Conservation (phyloP, 495 filamentous ascomycete genomes). For the Penicillium maclennaniae region DNA sequence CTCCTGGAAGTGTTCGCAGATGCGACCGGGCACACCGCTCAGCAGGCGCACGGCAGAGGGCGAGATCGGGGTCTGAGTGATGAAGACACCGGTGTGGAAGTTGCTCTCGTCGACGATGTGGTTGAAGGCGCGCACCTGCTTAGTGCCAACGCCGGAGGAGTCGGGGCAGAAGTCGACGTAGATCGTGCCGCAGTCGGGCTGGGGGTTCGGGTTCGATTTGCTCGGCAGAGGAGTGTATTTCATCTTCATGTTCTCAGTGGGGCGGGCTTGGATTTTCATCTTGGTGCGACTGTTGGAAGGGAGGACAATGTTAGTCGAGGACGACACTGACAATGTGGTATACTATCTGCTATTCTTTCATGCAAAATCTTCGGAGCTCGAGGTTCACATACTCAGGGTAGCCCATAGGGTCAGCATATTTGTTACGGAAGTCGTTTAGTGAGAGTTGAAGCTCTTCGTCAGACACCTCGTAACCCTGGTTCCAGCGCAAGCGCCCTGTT, state of each 20-base stretch:
- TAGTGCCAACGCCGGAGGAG: conserved; percentile 68
- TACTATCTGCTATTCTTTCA: not conserved
- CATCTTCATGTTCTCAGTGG: conserved; percentile 74
- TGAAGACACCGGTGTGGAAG: conserved; percentile 83
- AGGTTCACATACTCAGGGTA: conserved; percentile 58
- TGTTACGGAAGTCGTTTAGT: conserved; percentile 65
- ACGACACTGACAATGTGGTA: not conserved
- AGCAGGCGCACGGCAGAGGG: conserved; percentile 65
- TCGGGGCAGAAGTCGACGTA: conserved; percentile 90
- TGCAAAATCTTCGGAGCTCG: not conserved
- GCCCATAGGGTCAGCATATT: conserved; percentile 66
- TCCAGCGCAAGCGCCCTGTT: conserved; percentile 4
- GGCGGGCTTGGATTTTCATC: conserved; percentile 82
- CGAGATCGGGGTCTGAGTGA: conserved; percentile 77
- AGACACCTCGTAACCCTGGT: conserved; percentile 86
- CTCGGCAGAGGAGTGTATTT: conserved; percentile 72
- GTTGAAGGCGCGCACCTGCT: conserved; percentile 85
- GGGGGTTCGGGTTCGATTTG: conserved; percentile 58
- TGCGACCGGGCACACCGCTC: conserved; percentile 71
- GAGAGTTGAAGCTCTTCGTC: conserved; percentile 84
- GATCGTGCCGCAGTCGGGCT: conserved; percentile 75
- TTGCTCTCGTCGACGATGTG: conserved; percentile 71
- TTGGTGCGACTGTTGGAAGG: conserved; percentile 61
- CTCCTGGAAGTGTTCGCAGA: conserved; percentile 92
- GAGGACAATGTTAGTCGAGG: conserved; percentile 25